Base-by-base conservation (phyloP, 2,329 filamentous ascomycete species). In the Apiospora saccharicola region DNA sequence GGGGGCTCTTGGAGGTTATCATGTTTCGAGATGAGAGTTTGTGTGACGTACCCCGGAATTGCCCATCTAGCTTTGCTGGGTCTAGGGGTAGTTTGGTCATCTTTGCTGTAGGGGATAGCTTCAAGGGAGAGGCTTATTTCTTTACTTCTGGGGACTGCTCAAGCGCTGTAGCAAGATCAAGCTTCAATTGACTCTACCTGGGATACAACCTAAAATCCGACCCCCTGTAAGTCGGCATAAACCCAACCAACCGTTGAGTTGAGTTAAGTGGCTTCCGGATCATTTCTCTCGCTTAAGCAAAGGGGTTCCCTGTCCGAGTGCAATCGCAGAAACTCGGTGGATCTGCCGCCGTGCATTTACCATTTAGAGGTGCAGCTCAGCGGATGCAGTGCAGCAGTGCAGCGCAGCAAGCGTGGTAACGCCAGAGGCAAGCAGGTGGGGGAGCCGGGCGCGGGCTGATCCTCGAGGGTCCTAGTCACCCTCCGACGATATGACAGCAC, bases 331-430 rank as follows among this genome's bases (percentile, higher is more conserved):
- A 64, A 41, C 57, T 64, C 57, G 57, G 57, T 64, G 57, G 57
- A 41, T 13, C 57, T 41, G 57, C 8, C 10, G 53, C 53, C 53
- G 53, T 37, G 30, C 53, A 64, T 64, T 37, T 41, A 22, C 34
- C 57, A 64, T 64, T 41, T 64, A 64, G 34, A 64, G 30, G 34
- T 64, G 57, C 57, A 64, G 57, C 53, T 61, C 53, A 61, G 53
- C 37, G 53, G 53, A 57, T 57, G 26, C 51, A 57, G 26, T 49
- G 46, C 46, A 49, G 47, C 22, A n/a, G 47, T n/a, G 47, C 53
- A 37, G 19, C 19, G 30, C 53, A 57, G 51, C 37, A 41, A 41
- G 47, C 47, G 22, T 22, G 19, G 26, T 8, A 34, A 3, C 26
- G 14, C 26, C 51, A 14, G 24, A 19, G 16, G 19, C 30, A 64